Evolutionary conservation across 2,329 filamentous ascomycete species (phyloP), one percentile per base, ranked within the genome.

Genomic region (Diaporthe citriasiana): DNA sequence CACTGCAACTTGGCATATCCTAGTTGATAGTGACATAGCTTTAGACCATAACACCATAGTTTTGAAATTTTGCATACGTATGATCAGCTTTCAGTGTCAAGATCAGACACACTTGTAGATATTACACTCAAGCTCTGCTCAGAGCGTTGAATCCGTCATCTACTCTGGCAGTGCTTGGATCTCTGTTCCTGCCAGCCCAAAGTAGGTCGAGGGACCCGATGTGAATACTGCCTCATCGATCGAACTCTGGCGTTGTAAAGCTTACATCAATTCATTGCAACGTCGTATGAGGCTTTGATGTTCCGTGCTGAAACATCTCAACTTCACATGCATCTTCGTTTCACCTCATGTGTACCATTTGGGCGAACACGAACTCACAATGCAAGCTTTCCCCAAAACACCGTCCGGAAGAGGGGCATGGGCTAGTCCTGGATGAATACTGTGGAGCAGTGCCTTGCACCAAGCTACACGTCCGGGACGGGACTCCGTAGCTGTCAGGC

Each of bases 401-500:
- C 9, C 33, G 47, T 68, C 63, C 63, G 63, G 9, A 17, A 17
- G n/a, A 22, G 8, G n/a, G 33, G 17, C 63, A 53, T 17, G 13
- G 35, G 9, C 33, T 13, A 63, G 8, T 17, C 7, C 4, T 38
- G 15, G n/a, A n/a, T n/a, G n/a, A n/a, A n/a, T n/a, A n/a, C n/a
- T n/a, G n/a, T n/a, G n/a, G n/a, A 4, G 22, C 22, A 22, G 19
- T 66, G 1, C 15, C 22, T 38, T 5, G 8, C n/a, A 40, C 47
- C 17, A 27, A 40, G 17, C 33, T 8, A 9, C 4, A 53, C 30
- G 8, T 53, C 47, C 47, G 63, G 33, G 5, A 40, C 63, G 47
- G 47, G 33, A 53, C 47, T 68, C 63, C 63, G 63, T 53, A 40
- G 15, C 45, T 66, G 35, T 51, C 15, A 40, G 47, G 63, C n/a